phyloP scores from a whole-genome alignment of 768 basidiomycete species.

The Psilocybe cyanescens region DNA sequence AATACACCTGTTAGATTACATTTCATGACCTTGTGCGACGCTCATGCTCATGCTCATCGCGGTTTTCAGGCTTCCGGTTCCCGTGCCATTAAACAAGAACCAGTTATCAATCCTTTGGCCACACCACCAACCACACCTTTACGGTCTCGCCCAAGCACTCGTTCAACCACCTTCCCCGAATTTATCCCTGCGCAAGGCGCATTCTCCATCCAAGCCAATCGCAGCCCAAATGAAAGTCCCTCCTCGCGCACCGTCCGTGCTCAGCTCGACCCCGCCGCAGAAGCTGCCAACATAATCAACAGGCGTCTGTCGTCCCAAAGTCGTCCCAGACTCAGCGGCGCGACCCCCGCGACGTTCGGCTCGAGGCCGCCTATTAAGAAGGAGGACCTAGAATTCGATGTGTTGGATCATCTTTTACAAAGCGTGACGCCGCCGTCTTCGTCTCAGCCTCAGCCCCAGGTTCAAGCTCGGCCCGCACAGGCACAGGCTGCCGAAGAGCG shows the following conservation, averaged over 20 bases:
- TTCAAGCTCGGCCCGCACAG: too few species aligned
- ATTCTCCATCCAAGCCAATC: too few species aligned
- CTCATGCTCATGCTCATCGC: too few species aligned
- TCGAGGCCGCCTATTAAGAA: background rate
- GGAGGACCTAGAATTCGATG: background rate
- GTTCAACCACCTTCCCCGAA: too few species aligned
- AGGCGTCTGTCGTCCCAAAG: background rate
- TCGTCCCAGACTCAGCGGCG: background rate
- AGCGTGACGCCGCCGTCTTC: too few species aligned
- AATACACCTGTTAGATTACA: too few species aligned
- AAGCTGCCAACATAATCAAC: background rate
- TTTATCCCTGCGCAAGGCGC: too few species aligned
- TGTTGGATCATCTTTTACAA: background rate
- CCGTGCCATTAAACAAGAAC: background rate
- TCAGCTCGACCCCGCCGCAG: too few species aligned
- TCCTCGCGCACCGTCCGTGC: background rate
- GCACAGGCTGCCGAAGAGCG: background rate
- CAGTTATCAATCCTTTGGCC: background rate
- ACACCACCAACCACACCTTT: background rate
- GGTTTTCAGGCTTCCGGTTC: background rate
- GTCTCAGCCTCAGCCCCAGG: too few species aligned
- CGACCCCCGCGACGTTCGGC: background rate
- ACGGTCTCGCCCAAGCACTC: too few species aligned
- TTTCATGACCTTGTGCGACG: too few species aligned
- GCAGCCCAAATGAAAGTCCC: background rate